Evolutionary conservation across 352 stramenopile species (phyloP), one percentile per base, ranked within the genome.

Genomic region (Pythium volutum): DNA sequence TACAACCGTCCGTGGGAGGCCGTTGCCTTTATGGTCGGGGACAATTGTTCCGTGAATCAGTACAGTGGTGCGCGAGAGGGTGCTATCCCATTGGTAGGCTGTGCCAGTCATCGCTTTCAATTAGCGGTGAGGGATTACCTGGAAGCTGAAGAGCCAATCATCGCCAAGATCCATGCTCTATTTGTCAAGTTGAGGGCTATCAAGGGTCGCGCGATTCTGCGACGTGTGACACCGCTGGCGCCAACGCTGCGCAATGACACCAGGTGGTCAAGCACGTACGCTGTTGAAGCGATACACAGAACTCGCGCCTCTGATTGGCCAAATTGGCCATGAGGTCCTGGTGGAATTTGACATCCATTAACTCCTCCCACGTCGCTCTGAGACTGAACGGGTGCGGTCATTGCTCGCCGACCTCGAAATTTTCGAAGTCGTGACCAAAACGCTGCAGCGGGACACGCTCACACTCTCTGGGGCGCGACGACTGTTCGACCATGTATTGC

Each of bases 21-120:
- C 1, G 59, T 68, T 1, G 16, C 36, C 5, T 67, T 68, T 36
- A 68, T 71, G 65, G 45, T 68, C 4, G 65, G 25, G 1, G 59
- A 61, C 36, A 69, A 68, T 18, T 69, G 59, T n/a, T 66, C n/a
- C 34, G 57, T 69, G 0, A 75, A 72, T 15, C 48, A 66, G 52
- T 70, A 45, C 59, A 72, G 67, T 36, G 68, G 59, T 15, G 36
- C 42, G 22, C 45, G 31, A 5, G 56, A 26, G 6, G 55, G 42
- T 22, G 56, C 22, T 4, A 41, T 73, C 15, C 47, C 60, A 8
- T 23, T 73, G 25, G 54, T 67, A 34, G 56, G 56, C 1, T 69
- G 61, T 26, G 60, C 66, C 0, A 66, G 27, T 23, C 66, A 73
- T 25, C 54, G 60, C 12, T 69, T 69, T 34, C 55, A 62, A n/a